phyloP scores from a whole-genome alignment of 139 green algal species.

The Chlamydomonas schloesseri region DNA sequence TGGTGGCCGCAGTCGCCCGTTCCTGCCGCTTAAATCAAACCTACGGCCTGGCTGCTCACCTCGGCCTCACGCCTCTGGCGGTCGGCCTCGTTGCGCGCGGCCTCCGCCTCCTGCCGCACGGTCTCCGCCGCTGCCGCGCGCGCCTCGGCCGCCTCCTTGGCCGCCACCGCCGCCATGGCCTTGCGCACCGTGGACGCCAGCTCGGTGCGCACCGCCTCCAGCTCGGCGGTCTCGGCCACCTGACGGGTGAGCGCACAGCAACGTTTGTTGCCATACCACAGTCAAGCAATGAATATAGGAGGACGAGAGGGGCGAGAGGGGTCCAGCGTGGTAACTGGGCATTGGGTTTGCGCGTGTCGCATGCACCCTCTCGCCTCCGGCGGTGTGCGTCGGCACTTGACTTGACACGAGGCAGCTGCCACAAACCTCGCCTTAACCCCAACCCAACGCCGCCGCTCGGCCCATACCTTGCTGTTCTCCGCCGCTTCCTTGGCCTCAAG shows the following conservation, averaged over 20 bases:
- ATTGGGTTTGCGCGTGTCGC: too few relatives aligned
- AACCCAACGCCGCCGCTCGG: not conserved
- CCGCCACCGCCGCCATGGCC: constrained; percentile 52
- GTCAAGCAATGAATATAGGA: too few relatives aligned
- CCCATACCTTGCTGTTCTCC: constrained; percentile 39
- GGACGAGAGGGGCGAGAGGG: too few relatives aligned
- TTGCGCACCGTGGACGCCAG: constrained; percentile 54
- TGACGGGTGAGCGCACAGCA: not conserved
- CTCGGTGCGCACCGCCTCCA: constrained; percentile 46
- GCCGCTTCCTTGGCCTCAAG: constrained; percentile 41
- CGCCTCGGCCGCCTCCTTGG: constrained; percentile 51
- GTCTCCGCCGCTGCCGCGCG: constrained; percentile 47
- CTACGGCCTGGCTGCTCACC: too few relatives aligned
- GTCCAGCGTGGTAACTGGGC: too few relatives aligned
- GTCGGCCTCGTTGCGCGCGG: constrained; percentile 53
- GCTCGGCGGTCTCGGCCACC: constrained; percentile 44
- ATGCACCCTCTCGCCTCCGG: too few relatives aligned
- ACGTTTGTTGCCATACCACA: not conserved
- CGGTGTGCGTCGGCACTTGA: too few relatives aligned
- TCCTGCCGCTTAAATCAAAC: too few relatives aligned
- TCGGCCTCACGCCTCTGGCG: constrained; percentile 51
- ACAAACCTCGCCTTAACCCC: too few relatives aligned
- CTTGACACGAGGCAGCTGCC: too few relatives aligned
- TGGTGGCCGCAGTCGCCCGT: too few relatives aligned
- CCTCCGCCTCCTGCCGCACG: constrained; percentile 41